Evolutionary conservation across 108 stramenopile genomes (phyloP).

Genomic region (Cyclostephanos tholiformis): DNA sequence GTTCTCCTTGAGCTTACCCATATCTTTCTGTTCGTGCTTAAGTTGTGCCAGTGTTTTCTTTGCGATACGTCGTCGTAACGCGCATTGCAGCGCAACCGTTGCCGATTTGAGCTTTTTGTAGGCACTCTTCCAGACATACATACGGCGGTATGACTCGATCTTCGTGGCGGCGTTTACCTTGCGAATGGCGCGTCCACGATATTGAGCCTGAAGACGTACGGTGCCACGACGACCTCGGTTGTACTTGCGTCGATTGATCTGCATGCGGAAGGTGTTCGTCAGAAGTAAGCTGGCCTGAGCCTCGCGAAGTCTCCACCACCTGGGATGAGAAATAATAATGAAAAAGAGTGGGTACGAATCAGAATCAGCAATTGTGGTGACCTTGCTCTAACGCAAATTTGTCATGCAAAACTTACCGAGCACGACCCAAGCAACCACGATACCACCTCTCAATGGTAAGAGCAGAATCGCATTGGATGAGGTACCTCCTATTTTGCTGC

Average conservation of each 20-base stretch:
- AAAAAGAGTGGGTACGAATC: slow-evolving; percentile 6
- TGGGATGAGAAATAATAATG: slow-evolving; percentile 10
- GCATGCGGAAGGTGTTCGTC: slow-evolving; percentile 83
- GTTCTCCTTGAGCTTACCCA: slow-evolving; percentile 85
- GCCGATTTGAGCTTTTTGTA: slow-evolving; percentile 72
- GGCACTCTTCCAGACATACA: slow-evolving; percentile 42
- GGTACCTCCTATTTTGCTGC: slow-evolving; percentile 64
- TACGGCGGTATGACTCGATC: slow-evolving; percentile 68
- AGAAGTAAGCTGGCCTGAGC: slow-evolving; percentile 80
- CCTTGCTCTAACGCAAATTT: background rate
- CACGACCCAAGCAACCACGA: slow-evolving; percentile 85
- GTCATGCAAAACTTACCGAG: slow-evolving; percentile 51
- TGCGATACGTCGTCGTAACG: slow-evolving; percentile 61
- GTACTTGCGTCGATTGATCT: slow-evolving; percentile 60
- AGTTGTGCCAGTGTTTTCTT: slow-evolving; percentile 60
- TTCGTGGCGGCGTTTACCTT: slow-evolving; percentile 62
- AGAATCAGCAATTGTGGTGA: background rate
- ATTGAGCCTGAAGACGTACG: slow-evolving; percentile 69
- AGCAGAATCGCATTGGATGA: slow-evolving; percentile 63
- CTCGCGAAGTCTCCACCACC: slow-evolving; percentile 81
- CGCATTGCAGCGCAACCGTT: slow-evolving; percentile 77
- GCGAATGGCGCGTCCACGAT: slow-evolving; percentile 68
- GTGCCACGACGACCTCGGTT: slow-evolving; percentile 59
- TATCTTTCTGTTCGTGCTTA: slow-evolving; percentile 83
- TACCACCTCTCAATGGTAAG: slow-evolving; percentile 74